These are phyloP conservation scores for Aspergillus haitiensis DNA, from an alignment of 495 filamentous ascomycete species.

Conservation along the genomic window DNA sequence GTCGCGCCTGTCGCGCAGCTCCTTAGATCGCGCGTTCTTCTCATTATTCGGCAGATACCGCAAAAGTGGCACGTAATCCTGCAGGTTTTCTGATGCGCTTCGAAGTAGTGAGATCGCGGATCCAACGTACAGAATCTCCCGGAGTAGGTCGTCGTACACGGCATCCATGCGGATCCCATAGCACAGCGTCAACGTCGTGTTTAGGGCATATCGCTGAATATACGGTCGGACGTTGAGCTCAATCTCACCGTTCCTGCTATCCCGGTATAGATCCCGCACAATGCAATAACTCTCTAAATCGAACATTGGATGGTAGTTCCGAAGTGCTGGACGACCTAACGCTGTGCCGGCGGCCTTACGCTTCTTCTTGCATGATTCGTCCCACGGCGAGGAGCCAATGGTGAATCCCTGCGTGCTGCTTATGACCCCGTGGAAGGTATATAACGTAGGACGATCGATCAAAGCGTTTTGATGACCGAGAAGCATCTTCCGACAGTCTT, in stretches of 20 bases:
- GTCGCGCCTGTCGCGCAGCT: slow-evolving; percentile 47
- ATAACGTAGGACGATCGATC: slow-evolving; percentile 49
- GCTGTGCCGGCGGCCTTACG: slow-evolving; percentile 52
- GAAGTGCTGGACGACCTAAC: slow-evolving; percentile 45
- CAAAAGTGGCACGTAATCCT: slow-evolving; percentile 52
- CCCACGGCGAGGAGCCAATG: slow-evolving; percentile 50
- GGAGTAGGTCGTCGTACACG: slow-evolving; percentile 48
- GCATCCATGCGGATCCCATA: slow-evolving; percentile 57
- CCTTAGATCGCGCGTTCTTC: slow-evolving; percentile 47
- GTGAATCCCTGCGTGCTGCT: slow-evolving; percentile 48
- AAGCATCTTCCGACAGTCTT: slow-evolving; percentile 47
- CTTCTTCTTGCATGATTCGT: slow-evolving; percentile 53
- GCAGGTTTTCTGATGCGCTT: slow-evolving; percentile 51
- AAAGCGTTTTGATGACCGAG: slow-evolving; percentile 48
- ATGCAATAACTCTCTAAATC: slow-evolving; percentile 54
- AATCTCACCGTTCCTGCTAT: slow-evolving; percentile 38
- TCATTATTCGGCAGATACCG: slow-evolving; percentile 51
- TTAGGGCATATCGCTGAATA: slow-evolving; percentile 52
- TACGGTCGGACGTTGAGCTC: slow-evolving; percentile 46
- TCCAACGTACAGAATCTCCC: slow-evolving; percentile 52
- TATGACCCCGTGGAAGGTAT: slow-evolving; percentile 52
- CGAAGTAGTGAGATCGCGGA: slow-evolving; percentile 50
- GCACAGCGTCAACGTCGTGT: slow-evolving; percentile 53
- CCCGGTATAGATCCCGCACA: slow-evolving; percentile 44
- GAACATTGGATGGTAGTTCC: slow-evolving; percentile 51